Base-by-base conservation (phyloP, 192 early-diverging fungal genomes). In the Coemansia sp. region DNA sequence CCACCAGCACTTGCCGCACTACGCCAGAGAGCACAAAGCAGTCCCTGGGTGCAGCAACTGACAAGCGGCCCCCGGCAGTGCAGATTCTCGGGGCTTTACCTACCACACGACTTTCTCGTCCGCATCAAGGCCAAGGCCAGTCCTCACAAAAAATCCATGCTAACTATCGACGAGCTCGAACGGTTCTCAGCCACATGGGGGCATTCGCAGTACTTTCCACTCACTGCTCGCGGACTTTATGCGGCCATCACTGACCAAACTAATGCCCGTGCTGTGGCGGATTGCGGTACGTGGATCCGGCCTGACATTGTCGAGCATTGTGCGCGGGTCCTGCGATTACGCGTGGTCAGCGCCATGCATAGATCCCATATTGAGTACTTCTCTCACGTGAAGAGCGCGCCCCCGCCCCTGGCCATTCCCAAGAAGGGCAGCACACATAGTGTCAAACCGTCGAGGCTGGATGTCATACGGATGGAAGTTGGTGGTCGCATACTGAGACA, bases 301-400 rank as follows among this genome's bases (percentile, higher is more conserved):
- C 53, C 62, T 0, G 76, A 79, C 46, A 39, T 72, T 4, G 70
- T 68, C 9, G 76, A 79, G 35, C 76, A 79, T 35, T 61, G 61
- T 26, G 41, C 65, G 1, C 53, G 63, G 4, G 70, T 79, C 0
- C n/a, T 79, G 48, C 11, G 70, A 0, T 43, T 79, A 1, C 43
- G 76, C 0, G 41, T 33, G 1, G 19, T 69, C 1, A 33, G 61
- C 12, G 58, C 37, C 14, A 52, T 79, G 60, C 76, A 79, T 26
- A 50, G 66, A 0, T 48, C 70, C 17, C 34, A 46, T 3, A 33
- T 64, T 7, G 53, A 69, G 46, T 41, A 58, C 33, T 27, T 60
- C 10, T 33, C 48, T 4, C 75, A 72, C 27, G 8, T 11, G n/a
- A 12, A 24, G 12, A 14, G n/a, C n/a, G n/a, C 35, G 0, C 38